A percentile compares a stretch with the other conserved stretches of the same genome.
These are phyloP conservation scores for Colletotrichum caudatum DNA, from an alignment of 2,329 filamentous ascomycete genomes.

Conservation along the genomic window DNA sequence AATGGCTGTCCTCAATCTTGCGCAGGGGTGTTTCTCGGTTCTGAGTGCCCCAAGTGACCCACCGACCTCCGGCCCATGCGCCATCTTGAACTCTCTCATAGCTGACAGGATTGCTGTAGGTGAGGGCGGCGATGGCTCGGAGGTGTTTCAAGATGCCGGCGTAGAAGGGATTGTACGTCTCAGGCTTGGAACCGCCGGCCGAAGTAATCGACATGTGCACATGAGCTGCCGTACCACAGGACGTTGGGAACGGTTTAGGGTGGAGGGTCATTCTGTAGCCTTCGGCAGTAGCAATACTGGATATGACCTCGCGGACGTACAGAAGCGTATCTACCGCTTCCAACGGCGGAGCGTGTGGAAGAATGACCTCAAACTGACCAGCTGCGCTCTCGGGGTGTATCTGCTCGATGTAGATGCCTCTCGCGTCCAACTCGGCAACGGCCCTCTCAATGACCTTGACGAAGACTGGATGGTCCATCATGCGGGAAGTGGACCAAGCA, in stretches of 20 bases:
- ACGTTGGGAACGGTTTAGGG: conserved; percentile 72
- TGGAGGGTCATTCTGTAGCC: conserved; percentile 78
- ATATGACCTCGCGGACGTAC: conserved; percentile 77
- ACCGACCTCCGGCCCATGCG: conserved; percentile 82
- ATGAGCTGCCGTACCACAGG: conserved; percentile 75
- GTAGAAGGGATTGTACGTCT: conserved; percentile 74
- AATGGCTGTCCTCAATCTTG: conserved; percentile 74
- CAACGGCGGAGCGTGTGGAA: conserved; percentile 72
- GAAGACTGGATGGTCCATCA: conserved; percentile 69
- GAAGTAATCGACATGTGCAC: conserved; percentile 76
- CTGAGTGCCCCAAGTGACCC: conserved; percentile 84
- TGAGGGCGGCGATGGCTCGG: conserved; percentile 75
- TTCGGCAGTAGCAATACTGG: conserved; percentile 70
- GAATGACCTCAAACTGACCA: conserved; percentile 83
- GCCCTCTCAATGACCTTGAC: conserved; percentile 75
- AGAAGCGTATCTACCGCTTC: conserved; percentile 78
- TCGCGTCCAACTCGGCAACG: conserved; percentile 66
- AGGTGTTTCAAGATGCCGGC: conserved; percentile 77
- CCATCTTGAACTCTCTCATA: conserved; percentile 77
- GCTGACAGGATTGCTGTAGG: conserved; percentile 72
- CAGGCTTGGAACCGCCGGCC: conserved; percentile 51
- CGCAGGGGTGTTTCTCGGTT: conserved; percentile 82
- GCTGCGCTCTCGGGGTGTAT: conserved; percentile 80
- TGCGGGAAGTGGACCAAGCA: conserved; percentile 76
- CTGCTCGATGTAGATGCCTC: conserved; percentile 76